Percentiles rank a stretch among this genome's conserved stretches.
Conservation (phyloP, 1,284 basidiomycete genomes). For the Exobasidium rhododendri region DNA sequence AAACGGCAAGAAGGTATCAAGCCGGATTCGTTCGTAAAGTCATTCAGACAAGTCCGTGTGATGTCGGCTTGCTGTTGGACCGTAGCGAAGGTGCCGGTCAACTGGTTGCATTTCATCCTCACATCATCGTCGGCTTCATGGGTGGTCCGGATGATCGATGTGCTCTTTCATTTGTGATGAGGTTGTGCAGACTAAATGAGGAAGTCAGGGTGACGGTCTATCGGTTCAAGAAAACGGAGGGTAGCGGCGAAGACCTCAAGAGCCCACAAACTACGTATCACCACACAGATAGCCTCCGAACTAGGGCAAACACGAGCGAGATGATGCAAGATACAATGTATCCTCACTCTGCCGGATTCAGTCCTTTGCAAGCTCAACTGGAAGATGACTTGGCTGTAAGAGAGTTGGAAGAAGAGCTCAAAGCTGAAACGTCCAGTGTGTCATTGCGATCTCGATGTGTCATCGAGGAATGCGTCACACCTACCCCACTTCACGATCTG, state of each 20-base stretch:
- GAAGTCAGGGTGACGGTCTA: conserved; percentile 30
- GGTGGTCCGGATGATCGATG: conserved; percentile 88
- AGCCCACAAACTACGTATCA: conserved; percentile 40
- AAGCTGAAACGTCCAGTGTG: conserved; percentile 17
- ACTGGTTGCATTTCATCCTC: conserved; percentile 55
- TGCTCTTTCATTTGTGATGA: conserved; percentile 60
- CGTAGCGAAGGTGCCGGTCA: conserved; percentile 59
- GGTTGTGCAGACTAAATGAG: conserved; percentile 34
- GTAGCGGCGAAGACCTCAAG: conserved; percentile 25
- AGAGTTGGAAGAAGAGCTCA: conserved; percentile 26
- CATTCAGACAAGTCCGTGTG: conserved; percentile 62
- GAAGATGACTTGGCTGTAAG: conserved; percentile 42
- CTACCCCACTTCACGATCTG: conserved; percentile 15
- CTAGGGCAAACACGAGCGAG: conserved; percentile 18
- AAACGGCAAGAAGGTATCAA: conserved; percentile 53
- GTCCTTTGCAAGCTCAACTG: conserved; percentile 35
- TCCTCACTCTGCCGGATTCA: conserved; percentile 19
- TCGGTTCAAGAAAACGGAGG: conserved; percentile 27
- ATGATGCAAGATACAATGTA: conserved; percentile 40
- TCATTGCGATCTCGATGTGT: background rate
- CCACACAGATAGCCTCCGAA: conserved; percentile 27
- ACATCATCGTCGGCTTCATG: conserved; percentile 81
- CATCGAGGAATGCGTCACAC: background rate
- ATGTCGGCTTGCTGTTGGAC: conserved; percentile 76
- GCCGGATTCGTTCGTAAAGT: conserved; percentile 71